phyloP scores from a whole-genome alignment of 176 grass and related monocot species.

The Ananas comosus region DNA sequence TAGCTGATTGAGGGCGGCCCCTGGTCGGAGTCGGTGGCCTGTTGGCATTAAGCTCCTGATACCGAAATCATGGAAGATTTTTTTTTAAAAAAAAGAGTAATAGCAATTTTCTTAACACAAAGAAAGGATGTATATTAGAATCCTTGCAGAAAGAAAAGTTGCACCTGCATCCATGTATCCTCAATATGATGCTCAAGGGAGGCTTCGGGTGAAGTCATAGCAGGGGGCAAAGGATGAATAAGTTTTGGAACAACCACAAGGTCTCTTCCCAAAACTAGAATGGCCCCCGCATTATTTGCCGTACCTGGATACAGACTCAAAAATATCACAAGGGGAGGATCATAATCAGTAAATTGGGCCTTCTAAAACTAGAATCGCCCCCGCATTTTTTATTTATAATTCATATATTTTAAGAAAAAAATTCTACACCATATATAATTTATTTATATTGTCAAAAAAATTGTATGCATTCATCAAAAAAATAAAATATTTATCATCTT shows the following conservation, averaged over 20 bases:
- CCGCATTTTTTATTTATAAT: too few relatives aligned
- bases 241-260: conserved; percentile 97
- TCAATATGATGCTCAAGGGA: conserved; percentile 72
- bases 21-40: conserved; percentile 83
- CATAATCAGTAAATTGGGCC: too few relatives aligned
- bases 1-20: conserved; percentile 79
- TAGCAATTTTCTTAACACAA: neutral
- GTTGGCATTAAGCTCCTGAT: conserved; percentile 91
- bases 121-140: neutral
- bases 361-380: too few relatives aligned
- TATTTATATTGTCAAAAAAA: too few relatives aligned
- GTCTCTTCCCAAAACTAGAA: conserved; percentile 94
- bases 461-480: too few relatives aligned
- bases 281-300: conserved; percentile 94
- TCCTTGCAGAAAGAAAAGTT: neutral
- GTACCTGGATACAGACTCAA: conserved; percentile 37
- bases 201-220: conserved; percentile 60
- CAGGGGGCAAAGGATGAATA: conserved; percentile 97
- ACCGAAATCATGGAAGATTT: conserved; percentile 3
- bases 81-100: neutral
- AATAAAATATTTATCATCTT: too few relatives aligned
- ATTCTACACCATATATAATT: too few relatives aligned
- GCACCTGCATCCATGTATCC: conserved; percentile 99
- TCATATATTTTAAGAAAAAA: too few relatives aligned
- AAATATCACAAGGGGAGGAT: neutral